phyloP scores from a whole-genome alignment of 202 grass and related monocot genomes.

The Cymbopogon flexuosus region DNA sequence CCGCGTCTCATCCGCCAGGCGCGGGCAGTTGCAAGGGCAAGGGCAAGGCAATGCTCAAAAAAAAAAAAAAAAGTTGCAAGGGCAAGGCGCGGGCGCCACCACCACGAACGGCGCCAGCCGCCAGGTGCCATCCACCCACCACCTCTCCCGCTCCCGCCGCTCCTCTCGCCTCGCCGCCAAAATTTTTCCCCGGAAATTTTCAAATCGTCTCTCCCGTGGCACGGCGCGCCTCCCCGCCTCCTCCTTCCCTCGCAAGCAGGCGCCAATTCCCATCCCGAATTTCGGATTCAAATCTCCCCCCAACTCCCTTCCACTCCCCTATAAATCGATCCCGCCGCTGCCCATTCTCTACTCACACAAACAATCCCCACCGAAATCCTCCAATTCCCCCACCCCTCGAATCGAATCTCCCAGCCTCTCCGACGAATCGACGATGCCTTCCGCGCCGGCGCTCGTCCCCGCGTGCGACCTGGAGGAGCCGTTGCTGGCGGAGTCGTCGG shows the following conservation, averaged over 20 bases:
- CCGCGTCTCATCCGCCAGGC: background rate
- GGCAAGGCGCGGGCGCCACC: too few species aligned
- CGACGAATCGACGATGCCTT: constrained; percentile 45
- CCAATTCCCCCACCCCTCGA: background rate
- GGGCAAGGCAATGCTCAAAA: too few species aligned
- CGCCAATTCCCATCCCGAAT: constrained; percentile 18
- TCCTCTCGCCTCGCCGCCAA: background rate
- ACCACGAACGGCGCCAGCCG: background rate
- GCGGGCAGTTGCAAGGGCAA: too few species aligned
- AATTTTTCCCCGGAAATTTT: constrained; percentile 24
- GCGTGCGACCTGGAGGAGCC: constrained; percentile 55
- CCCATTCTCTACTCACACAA: background rate
- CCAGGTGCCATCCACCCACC: background rate
- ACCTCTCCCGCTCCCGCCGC: background rate
- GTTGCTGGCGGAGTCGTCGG: constrained; percentile 53
- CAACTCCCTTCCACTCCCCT: background rate
- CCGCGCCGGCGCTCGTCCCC: constrained; percentile 31
- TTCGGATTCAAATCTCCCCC: constrained; percentile 13
- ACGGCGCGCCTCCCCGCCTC: background rate
- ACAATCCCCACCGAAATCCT: background rate
- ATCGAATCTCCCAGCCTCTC: background rate
- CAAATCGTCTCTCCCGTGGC: constrained; percentile 24
- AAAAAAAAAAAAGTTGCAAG: too few species aligned
- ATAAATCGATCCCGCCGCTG: constrained; percentile 28
- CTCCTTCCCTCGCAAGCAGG: constrained; percentile 23